phyloP scores from a whole-genome alignment of 163 green algal genomes.

The Prototheca cutis region DNA sequence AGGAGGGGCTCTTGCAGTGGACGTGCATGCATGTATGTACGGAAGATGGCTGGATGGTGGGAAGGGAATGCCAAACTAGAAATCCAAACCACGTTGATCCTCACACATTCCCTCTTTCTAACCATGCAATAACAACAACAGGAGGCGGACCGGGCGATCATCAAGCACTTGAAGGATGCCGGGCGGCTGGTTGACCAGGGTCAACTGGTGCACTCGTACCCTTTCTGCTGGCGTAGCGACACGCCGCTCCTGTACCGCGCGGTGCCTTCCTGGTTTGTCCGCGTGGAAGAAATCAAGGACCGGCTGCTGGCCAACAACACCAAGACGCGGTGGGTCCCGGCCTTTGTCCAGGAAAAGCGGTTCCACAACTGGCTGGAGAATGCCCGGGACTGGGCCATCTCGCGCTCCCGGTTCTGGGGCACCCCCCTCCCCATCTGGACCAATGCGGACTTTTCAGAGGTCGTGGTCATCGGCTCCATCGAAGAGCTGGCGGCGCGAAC shows the following conservation, averaged over 20 bases:
- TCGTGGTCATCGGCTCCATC: conserved; percentile 74
- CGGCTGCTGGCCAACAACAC: conserved; percentile 81
- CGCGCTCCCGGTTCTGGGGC: conserved; percentile 86
- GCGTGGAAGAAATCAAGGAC: conserved; percentile 83
- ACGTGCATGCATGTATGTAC: too few relatives aligned
- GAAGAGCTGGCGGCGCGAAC: conserved; percentile 79
- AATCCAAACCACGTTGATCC: too few relatives aligned
- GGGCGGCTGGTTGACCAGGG: conserved; percentile 70
- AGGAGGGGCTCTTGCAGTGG: too few relatives aligned
- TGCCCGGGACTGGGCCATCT: conserved; percentile 41
- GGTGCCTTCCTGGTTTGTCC: conserved; percentile 93
- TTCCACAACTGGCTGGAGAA: conserved; percentile 97
- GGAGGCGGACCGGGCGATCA: conserved; percentile 92
- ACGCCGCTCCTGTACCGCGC: conserved; percentile 97
- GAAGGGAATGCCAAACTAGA: too few relatives aligned
- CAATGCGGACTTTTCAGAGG: conserved; percentile 67
- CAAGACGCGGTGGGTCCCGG: conserved; percentile 86
- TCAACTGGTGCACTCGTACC: conserved; percentile 81
- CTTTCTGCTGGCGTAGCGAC: conserved; percentile 97
- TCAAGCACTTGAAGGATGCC: conserved; percentile 62
- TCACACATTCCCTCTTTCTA: too few relatives aligned
- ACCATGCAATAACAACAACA: too few relatives aligned
- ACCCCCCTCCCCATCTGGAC: conserved; percentile 96
- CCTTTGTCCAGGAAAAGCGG: conserved; percentile 94
- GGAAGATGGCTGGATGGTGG: too few relatives aligned